A percentile compares a stretch with the other conserved stretches of the same genome.
These are phyloP conservation scores for Cubamyces sp. DNA, from an alignment of 768 basidiomycete genomes.

Conservation along the genomic window DNA sequence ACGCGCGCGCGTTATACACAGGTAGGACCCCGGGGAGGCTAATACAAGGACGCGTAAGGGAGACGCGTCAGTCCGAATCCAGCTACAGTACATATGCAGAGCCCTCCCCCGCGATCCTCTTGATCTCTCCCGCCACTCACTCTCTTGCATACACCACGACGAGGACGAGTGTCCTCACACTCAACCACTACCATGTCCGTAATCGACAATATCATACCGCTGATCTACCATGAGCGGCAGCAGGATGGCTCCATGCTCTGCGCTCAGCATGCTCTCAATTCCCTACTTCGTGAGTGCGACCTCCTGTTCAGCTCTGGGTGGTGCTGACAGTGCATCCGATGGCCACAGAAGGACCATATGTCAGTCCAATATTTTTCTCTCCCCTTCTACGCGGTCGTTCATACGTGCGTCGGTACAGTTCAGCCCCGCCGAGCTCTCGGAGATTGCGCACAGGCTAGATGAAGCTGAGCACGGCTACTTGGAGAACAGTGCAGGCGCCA, in stretches of 20 bases:
- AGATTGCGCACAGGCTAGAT: conserved; percentile 72
- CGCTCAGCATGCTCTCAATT: conserved; percentile 86
- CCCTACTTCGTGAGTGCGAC: conserved; percentile 65
- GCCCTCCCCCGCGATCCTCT: conserved; percentile 10
- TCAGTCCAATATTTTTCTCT: conserved; percentile 36
- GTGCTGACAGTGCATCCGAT: not conserved
- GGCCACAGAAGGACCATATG: conserved; percentile 50
- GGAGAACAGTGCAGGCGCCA: conserved; percentile 44
- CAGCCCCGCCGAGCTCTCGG: conserved; percentile 76
- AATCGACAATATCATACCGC: conserved; percentile 53
- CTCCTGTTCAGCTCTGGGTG: no score
- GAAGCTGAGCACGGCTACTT: conserved; percentile 64
- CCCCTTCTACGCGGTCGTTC: conserved; percentile 22
- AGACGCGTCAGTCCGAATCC: conserved; percentile 32
- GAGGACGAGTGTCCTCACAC: not conserved
- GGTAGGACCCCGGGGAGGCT: conserved; percentile 27
- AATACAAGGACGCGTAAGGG: conserved; percentile 27
- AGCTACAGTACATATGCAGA: not conserved
- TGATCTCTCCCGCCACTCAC: conserved; percentile 18
- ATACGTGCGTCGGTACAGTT: conserved; percentile 50
- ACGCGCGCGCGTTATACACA: conserved; percentile 30
- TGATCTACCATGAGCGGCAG: conserved; percentile 82
- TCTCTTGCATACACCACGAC: not conserved
- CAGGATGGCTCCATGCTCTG: conserved; percentile 82
- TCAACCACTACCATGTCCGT: conserved; percentile 52